These are phyloP conservation scores for Phyllostachys edulis DNA, from an alignment of 176 grass and related monocot genomes.

Conservation along the genomic window DNA sequence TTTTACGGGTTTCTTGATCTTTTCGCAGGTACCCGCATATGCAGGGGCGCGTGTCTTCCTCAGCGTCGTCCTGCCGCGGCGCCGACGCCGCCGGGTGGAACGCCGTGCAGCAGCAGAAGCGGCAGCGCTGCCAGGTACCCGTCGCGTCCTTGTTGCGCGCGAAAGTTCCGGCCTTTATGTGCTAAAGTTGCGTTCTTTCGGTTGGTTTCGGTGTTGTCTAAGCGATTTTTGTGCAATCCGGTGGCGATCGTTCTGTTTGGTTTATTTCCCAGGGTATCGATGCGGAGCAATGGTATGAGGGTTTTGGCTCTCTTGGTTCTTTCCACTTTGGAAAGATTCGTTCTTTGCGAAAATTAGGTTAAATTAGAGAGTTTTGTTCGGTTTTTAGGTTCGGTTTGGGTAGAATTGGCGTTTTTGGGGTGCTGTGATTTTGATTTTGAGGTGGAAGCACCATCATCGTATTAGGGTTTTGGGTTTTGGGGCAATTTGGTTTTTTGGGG, in stretches of 20 bases:
- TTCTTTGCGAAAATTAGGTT: background rate
- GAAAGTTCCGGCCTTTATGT: background rate
- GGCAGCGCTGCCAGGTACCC: constrained; percentile 57
- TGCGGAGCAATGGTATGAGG: background rate
- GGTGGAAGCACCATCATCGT: background rate
- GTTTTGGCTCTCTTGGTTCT: background rate
- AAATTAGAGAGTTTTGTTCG: background rate
- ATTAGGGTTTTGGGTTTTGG: constrained; percentile 28
- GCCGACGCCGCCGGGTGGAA: constrained; percentile 40
- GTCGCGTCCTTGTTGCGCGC: background rate
- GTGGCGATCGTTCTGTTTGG: background rate
- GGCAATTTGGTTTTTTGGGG: constrained; percentile 1
- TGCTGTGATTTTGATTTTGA: background rate
- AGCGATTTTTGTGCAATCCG: background rate
- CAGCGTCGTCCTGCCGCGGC: constrained; percentile 40
- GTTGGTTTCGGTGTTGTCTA: background rate
- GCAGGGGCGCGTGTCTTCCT: constrained; percentile 32
- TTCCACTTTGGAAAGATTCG: background rate
- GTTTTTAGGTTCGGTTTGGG: background rate
- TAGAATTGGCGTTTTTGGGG: background rate
- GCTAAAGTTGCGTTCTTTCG: background rate
- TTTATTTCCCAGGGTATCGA: background rate
- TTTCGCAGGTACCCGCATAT: constrained; percentile 23
- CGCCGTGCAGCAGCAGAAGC: constrained; percentile 44
- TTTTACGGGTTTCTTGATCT: constrained; percentile 11